phyloP scores from a whole-genome alignment of 1,284 basidiomycete genomes.

The Agaricales sp. region DNA sequence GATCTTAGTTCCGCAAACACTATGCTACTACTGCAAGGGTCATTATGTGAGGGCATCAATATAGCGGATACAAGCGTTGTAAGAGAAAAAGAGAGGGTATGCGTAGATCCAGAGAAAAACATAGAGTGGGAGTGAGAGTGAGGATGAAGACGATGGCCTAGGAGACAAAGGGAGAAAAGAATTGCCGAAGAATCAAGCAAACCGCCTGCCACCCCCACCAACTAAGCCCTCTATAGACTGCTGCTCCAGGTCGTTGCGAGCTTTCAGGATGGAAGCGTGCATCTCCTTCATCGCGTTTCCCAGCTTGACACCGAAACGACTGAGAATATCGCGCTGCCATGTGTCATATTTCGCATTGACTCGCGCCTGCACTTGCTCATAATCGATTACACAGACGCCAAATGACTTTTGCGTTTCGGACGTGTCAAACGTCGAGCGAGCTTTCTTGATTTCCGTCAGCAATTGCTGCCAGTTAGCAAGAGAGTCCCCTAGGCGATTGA shows the following conservation, averaged over 20 bases:
- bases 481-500: conserved; percentile 88
- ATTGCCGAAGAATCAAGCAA: background rate
- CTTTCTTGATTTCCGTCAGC: conserved; percentile 92
- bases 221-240: conserved; percentile 55
- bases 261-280: conserved; percentile 86
- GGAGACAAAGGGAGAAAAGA: too few species aligned
- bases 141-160: too few species aligned
- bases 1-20: too few species aligned
- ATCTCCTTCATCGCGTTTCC: conserved; percentile 95
- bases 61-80: too few species aligned
- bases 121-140: too few species aligned
- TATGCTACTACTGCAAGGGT: too few species aligned
- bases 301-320: conserved; percentile 86
- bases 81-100: too few species aligned
- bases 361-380: conserved; percentile 94
- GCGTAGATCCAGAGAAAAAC: too few species aligned
- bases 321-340: conserved; percentile 94
- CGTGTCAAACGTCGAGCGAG: conserved; percentile 93
- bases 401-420: conserved; percentile 89
- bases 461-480: conserved; percentile 92
- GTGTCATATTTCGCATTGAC: conserved; percentile 98
- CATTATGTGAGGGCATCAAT: too few species aligned
- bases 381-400: conserved; percentile 91
- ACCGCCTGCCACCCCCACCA: conserved; percentile 25
- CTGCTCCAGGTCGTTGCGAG: conserved; percentile 89